These are phyloP conservation scores for Agastache rugosa DNA, from an alignment of 257 asterid genomes.

Conservation along the genomic window DNA sequence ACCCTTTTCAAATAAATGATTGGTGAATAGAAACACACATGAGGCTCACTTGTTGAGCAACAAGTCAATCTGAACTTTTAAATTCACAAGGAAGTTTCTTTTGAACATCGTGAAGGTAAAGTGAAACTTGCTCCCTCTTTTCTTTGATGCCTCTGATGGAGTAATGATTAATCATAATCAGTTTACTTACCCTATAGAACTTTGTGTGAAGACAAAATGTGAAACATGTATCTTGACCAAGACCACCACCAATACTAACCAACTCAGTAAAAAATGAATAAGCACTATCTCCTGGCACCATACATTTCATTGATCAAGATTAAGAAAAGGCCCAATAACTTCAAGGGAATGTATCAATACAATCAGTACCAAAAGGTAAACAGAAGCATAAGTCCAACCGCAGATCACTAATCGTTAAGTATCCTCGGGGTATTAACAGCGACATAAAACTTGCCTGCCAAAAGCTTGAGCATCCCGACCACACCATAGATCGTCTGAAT, in stretches of 20 bases:
- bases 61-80: background rate
- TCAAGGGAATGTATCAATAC: constrained; percentile 6
- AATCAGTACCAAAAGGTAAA: background rate
- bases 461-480: constrained; percentile 82
- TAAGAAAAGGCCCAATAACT: constrained; percentile 9
- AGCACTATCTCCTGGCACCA: constrained; percentile 12
- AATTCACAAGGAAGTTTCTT: background rate
- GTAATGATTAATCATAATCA: constrained; percentile 11
- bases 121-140: constrained; percentile 22
- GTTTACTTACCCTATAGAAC: constrained; percentile 2
- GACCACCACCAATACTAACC: constrained; percentile 11
- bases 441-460: constrained; percentile 68
- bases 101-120: constrained; percentile 11
- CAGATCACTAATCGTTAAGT: constrained; percentile 3
- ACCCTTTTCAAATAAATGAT: background rate
- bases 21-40: background rate
- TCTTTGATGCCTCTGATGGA: constrained; percentile 8
- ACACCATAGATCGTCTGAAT: constrained; percentile 83
- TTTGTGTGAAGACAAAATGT: background rate
- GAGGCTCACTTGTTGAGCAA: background rate
- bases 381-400: constrained; percentile 4
- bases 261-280: background rate
- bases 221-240: background rate
- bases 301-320: constrained; percentile 24
- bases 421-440: constrained; percentile 18